Base-by-base conservation (phyloP, 2,329 filamentous ascomycete genomes). In the Tolypocladium tundrense region DNA sequence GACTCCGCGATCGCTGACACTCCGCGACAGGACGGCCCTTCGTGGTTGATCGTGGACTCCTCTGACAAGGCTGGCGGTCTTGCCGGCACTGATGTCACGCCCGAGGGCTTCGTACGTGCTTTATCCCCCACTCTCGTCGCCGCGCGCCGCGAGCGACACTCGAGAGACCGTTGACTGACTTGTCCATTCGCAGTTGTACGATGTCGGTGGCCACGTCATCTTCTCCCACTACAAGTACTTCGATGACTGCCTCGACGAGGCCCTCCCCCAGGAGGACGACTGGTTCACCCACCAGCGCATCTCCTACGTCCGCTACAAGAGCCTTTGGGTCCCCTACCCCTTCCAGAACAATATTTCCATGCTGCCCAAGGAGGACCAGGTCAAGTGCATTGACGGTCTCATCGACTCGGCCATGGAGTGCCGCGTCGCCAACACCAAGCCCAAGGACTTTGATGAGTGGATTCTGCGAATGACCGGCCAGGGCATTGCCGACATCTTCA, bases 171-270 rank as follows among this genome's bases (percentile, higher is more conserved):
- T 59, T 59, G 6, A 48, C 64, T 67, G 68, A 68, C 55, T 60
- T 43, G 54, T 39, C 14, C 7, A 6, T 13, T 14, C 35, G 27
- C 70, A 96, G 93, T 85, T 99, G 69, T 99, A 97, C 84, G 94
- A 99, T 78, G 94, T 99, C 68, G 92, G 92, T 73, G 92, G 92
- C 68, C 92, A 97, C 78, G 92, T 97, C 77, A 97, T 97, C 79
- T 97, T 97, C 84, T 97, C 92, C 68, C 92, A 97, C 85, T 99
- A 99, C 88, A 97, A 97, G 81, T 99, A 99, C 86, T 99, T 99
- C 75, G 94, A 99, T 79, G 94, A 99, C 81, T 95, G 90, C 80
- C 88, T 99, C 72, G 85, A 97, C 74, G 94, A 99, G 82, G 94
- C 94, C 56, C 87, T 99, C 48, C 94, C 94, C 69, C 91, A 91